Evolutionary conservation across 1,284 basidiomycete species (phyloP).

Genomic region (Trichosporon ovoides): DNA sequence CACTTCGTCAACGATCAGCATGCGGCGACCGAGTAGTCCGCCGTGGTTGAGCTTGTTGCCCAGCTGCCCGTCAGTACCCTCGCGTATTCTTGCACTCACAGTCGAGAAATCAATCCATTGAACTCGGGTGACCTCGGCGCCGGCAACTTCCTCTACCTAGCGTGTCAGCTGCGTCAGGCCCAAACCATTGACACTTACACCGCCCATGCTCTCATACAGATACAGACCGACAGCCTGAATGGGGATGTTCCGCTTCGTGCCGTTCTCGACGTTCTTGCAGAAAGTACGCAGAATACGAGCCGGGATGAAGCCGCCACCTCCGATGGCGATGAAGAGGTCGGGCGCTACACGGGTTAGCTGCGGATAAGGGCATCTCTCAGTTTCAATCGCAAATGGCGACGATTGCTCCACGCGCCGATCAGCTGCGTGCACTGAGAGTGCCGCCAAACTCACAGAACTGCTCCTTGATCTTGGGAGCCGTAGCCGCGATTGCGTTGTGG

Average conservation of each 20-base stretch:
- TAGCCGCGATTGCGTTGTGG: constrained; percentile 44
- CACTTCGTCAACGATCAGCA: constrained; percentile 86
- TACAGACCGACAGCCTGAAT: constrained; percentile 88
- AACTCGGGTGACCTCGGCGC: constrained; percentile 77
- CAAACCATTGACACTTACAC: constrained; percentile 48
- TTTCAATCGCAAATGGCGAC: too few relatives aligned
- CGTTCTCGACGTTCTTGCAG: constrained; percentile 61
- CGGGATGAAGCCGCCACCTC: constrained; percentile 77
- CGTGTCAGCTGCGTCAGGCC: neutral
- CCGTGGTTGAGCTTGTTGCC: constrained; percentile 43
- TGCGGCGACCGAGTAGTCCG: constrained; percentile 67
- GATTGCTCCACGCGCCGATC: neutral
- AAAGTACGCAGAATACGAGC: constrained; percentile 89
- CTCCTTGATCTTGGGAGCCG: constrained; percentile 43
- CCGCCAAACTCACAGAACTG: constrained; percentile 43
- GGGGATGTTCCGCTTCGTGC: constrained; percentile 70
- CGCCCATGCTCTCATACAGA: constrained; percentile 79
- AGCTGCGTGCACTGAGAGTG: neutral
- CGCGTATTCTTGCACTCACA: constrained; percentile 54
- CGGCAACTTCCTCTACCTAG: constrained; percentile 65
- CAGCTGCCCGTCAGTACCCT: constrained; percentile 25
- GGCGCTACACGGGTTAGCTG: too few relatives aligned
- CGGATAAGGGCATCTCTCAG: too few relatives aligned
- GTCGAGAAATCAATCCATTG: constrained; percentile 67
- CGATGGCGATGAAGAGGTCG: constrained; percentile 46